Conservation (phyloP, 371 early-diverging fungal species). For the Haplosporangium sp. region DNA sequence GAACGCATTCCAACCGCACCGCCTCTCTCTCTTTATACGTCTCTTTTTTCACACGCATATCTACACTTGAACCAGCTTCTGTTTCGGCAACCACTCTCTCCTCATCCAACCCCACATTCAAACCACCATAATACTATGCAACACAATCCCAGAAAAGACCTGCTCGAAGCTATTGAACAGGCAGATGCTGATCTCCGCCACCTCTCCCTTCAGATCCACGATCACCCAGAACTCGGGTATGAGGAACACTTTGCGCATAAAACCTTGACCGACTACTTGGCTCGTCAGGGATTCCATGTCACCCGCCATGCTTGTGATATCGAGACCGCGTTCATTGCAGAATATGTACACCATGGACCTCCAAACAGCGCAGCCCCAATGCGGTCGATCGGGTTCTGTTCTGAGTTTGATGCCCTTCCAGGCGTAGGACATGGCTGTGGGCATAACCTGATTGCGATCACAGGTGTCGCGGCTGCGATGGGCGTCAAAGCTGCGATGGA, state of each 20-base stretch:
- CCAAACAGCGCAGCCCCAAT: background rate
- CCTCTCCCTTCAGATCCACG: conserved; percentile 56
- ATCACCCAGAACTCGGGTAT: conserved; percentile 55
- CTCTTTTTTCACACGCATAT: conserved; percentile 7
- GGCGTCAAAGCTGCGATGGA: conserved; percentile 67
- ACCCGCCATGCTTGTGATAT: conserved; percentile 51
- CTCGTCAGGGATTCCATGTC: conserved; percentile 53
- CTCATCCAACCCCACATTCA: too few species aligned
- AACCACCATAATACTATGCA: conserved; percentile 8
- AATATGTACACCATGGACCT: conserved; percentile 32
- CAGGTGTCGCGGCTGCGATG: conserved; percentile 71
- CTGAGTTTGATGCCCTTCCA: conserved; percentile 60
- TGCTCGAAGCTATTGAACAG: conserved; percentile 57
- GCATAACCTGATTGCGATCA: conserved; percentile 77
- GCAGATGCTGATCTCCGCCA: conserved; percentile 61
- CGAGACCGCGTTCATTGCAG: conserved; percentile 61
- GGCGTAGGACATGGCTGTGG: conserved; percentile 76
- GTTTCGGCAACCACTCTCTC: too few species aligned
- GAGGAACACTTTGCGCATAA: conserved; percentile 57
- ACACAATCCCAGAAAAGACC: conserved; percentile 15
- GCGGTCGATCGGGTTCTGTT: conserved; percentile 54
- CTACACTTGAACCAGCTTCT: background rate
- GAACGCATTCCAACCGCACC: conserved; percentile 5
- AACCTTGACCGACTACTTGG: conserved; percentile 53
- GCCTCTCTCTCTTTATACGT: background rate